Base-by-base conservation (phyloP, 2,329 filamentous ascomycete species). In the Cadophora sp. region DNA sequence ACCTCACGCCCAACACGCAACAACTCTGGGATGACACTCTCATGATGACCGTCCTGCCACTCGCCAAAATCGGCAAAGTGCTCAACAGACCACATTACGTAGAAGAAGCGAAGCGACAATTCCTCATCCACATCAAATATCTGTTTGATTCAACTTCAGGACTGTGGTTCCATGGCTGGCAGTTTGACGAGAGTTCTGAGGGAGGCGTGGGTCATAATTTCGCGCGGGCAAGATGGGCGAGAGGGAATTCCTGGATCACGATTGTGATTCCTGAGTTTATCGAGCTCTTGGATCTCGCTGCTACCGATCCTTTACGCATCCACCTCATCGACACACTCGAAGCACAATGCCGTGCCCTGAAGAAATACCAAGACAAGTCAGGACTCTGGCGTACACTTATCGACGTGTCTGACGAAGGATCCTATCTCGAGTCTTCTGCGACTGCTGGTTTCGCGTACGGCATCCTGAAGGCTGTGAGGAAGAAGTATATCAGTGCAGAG, bases 11-110 rank as follows among this genome's bases (percentile, higher is more conserved):
- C 70, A 93, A 95, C 78, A 83, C 88, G 69, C 84, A 92, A 76
- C 90, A 94, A 80, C 83, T 94, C 27, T 95, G 92, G 92, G 92
- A 94, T 72, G 92, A 95, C 77, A 95, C 92, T 6, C 83, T 95
- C 55, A 94, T 95, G 91, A 95, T 95, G 92, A 94, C 91, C 0
- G 91, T 93, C 4, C 81, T 94, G 78, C 92, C 92, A 1, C 82
- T 94, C 22, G 91, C 91, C 22, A 94, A 94, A 81, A 73, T 75
- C 68, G 92, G 92, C 0, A 84, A 89, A 64, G 81, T 93, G 5
- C 83, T 95, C 2, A 82, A 86, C 68, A 82, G 91, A 1, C 89
- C 90, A 0, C 86, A 91, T 71, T 95, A 95, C 76, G 82, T 94
- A 27, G 89, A 88, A 50, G 92, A 95, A 79, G 91, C 91, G 11